Base-by-base conservation (phyloP, 2,329 filamentous ascomycete genomes). In the Epichloe amarillans region DNA sequence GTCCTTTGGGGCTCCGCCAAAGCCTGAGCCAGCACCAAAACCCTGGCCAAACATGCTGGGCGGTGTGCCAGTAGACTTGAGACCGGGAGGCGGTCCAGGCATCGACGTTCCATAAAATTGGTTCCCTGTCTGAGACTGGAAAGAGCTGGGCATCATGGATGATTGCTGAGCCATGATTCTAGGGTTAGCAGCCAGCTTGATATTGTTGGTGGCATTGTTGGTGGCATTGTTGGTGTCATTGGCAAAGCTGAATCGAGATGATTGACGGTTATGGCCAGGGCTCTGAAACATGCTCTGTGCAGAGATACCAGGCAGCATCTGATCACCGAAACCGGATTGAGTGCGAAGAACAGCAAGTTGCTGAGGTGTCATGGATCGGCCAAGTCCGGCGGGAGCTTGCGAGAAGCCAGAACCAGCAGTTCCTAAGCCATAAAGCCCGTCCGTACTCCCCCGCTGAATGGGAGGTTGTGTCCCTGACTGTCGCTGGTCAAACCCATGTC, bases 41-140 rank as follows among this genome's bases (percentile, higher is more conserved):
- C 85, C 84, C 66, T 96, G 89, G 33, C 88, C 86, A 67, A 96
- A 97, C 79, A 96, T 93, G 60, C 87, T 89, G 15, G 93, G 91
- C 52, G 93, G 91, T 17, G 91, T 97, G 41, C 89, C 88, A 2
- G 90, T 90, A 21, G 91, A 94, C 71, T 98, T 98, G 30, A 98
- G 75, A 10, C 93, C 93, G 0, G 93, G 94, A 53, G 93, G 93
- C 30, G 94, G 93, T 3, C 90, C 91, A 61, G 94, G 88, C 61
- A 96, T 88, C 10, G 87, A 87, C 50, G 82, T 83, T 46, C 83
- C 80, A 66, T 93, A 96, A 64, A 88, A 93, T 55, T 87, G 86
- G 56, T 76, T 80, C 56, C 75, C 67, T 65, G 80, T 66, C 59
- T 82, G 77, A 40, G 73, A 70, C 58, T 82, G 80, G 61, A 79